Base-by-base conservation (phyloP, 257 asterid species). In the Nyctanthes arbortristis region DNA sequence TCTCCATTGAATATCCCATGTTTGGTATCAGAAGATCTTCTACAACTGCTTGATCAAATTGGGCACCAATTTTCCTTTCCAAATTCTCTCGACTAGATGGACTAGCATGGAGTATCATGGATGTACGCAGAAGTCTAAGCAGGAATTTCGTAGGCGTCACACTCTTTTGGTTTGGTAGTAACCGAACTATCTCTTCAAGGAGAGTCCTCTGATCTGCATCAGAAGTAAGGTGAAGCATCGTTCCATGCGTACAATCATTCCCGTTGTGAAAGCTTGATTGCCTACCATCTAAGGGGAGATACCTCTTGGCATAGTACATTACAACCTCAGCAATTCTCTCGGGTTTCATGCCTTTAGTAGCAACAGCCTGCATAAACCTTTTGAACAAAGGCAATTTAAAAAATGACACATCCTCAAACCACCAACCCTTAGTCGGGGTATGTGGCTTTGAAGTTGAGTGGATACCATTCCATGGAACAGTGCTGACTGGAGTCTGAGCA, bases 21-120 rank as follows among this genome's bases (percentile, higher is more conserved):
- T 80, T 85, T 1, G 86, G 88, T 61, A 85, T 78, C 9, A 85
- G 78, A 43, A 85, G 77, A 69, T 82, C 90, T 20, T 80, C 78
- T 68, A 82, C 4, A 18, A 22, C 33, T 1, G 84, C 90, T 52
- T 75, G 72, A 56, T 82, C 88, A 45, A 85, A 20, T 39, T 82
- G 83, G 14, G 73, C 70, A 37, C 88, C 90, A 1, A 80, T 67
- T 65, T 81, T 76, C 66, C 79, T 69, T 63, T 85, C 90, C 73
- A 85, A 35, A 27, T 43, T 68, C 70, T 85, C 86, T 33, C 78
- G 71, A 63, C 81, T 68, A 1, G 81, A 55, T 1, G 72, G 11
- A 16, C 81, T 69, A 12, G 84, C 82, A 12, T 67, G 73, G 43
- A 85, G 63, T 6, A 78, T 68, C 83, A 80, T 62, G 27, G 86